A percentile compares a stretch with the other conserved stretches of the same genome.
phyloP scores from a whole-genome alignment of 2,329 filamentous ascomycete species.

The Zymoseptoria pseudotritici region DNA sequence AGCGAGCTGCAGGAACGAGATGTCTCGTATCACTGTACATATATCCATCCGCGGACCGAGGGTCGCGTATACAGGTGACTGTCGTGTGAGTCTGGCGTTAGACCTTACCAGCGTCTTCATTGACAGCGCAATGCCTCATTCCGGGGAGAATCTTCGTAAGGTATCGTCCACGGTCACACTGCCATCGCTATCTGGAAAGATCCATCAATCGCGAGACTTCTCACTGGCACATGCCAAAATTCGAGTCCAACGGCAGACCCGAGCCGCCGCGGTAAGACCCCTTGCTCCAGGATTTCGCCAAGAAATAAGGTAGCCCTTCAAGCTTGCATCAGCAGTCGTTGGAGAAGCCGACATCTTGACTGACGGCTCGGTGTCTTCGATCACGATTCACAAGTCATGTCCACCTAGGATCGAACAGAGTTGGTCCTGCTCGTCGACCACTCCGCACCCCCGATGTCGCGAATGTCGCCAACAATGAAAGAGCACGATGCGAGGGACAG shows the following conservation, averaged over 20 bases:
- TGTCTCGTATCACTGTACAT: not conserved
- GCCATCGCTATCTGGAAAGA: not conserved
- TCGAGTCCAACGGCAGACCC: not conserved
- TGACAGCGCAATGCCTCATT: not conserved
- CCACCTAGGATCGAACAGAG: not conserved
- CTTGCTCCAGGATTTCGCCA: not conserved
- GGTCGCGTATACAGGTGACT: not conserved
- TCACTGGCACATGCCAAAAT: not conserved
- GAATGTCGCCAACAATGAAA: not conserved
- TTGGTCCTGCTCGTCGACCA: not conserved
- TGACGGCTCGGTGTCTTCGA: not conserved
- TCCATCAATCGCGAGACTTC: not conserved
- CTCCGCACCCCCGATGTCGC: not conserved
- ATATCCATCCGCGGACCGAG: not conserved
- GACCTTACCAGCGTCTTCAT: not conserved
- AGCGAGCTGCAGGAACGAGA: not conserved
- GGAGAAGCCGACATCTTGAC: not conserved
- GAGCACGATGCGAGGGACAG: not conserved
- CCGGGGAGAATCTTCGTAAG: not conserved
- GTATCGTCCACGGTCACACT: not conserved
- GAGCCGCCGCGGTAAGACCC: not conserved
- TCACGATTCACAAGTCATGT: not conserved
- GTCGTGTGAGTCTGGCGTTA: not conserved
- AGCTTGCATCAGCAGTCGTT: not conserved
- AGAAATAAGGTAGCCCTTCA: not conserved